phyloP scores from a whole-genome alignment of 805 yeast genomes.

The Yarrowia sp. region DNA sequence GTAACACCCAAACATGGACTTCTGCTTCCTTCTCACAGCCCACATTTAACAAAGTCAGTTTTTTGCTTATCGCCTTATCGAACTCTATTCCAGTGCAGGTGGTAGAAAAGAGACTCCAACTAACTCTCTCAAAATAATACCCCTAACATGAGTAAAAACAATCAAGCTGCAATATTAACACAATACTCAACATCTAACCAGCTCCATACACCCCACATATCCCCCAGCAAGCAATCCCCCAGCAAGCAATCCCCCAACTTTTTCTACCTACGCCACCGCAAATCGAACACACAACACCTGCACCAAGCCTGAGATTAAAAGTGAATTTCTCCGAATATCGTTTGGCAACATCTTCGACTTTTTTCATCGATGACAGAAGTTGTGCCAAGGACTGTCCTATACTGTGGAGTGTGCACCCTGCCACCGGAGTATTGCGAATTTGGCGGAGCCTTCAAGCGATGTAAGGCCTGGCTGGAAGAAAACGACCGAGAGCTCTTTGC shows the following conservation, averaged over 20 bases:
- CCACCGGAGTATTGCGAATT: slow-evolving; percentile 96
- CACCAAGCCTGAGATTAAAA: background rate
- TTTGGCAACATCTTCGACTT: background rate
- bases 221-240: background rate
- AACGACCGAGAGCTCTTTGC: slow-evolving; percentile 56
- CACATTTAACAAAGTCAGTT: background rate
- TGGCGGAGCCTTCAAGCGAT: slow-evolving; percentile 73
- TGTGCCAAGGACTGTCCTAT: slow-evolving; percentile 46
- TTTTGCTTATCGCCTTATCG: background rate
- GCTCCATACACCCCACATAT: background rate
- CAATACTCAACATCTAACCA: too few relatives aligned
- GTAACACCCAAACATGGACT: too few relatives aligned
- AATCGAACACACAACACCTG: slow-evolving; percentile 3
- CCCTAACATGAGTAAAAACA: too few relatives aligned
- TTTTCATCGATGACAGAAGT: slow-evolving; percentile 6
- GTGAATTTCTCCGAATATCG: background rate
- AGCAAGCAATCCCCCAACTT: background rate
- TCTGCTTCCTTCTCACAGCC: background rate
- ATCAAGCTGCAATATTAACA: too few relatives aligned
- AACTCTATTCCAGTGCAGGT: background rate
- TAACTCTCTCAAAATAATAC: too few relatives aligned
- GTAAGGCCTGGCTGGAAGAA: slow-evolving; percentile 77
- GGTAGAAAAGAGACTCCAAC: too few relatives aligned
- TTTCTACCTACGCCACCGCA: background rate
- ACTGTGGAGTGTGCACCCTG: slow-evolving; percentile 76